Percentiles rank a stretch among this genome's conserved stretches.
Conservation (phyloP, 108 stramenopile species). For the Cyclotella choctawhatcheeana region DNA sequence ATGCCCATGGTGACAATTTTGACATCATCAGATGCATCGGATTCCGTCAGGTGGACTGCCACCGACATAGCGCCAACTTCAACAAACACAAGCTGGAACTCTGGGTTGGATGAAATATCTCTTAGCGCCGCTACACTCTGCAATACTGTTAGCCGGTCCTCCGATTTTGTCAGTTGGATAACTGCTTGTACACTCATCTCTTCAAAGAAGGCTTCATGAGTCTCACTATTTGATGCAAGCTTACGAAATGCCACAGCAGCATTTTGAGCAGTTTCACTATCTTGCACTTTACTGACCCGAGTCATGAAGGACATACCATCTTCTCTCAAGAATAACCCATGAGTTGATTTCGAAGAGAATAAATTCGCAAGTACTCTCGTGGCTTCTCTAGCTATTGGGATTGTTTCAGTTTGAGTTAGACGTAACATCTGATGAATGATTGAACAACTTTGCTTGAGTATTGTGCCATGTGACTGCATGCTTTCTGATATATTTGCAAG, state of each 20-base stretch:
- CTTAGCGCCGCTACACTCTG: slow-evolving; percentile 80
- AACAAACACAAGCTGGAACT: slow-evolving; percentile 68
- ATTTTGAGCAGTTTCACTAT: slow-evolving; percentile 75
- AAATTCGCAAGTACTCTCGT: slow-evolving; percentile 66
- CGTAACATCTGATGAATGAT: slow-evolving; percentile 60
- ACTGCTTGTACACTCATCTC: slow-evolving; percentile 65
- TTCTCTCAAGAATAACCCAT: slow-evolving; percentile 56
- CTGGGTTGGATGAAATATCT: slow-evolving; percentile 73
- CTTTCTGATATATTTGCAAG: slow-evolving; percentile 80
- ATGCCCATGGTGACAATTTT: slow-evolving; percentile 64
- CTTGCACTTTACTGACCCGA: slow-evolving; percentile 52
- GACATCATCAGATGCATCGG: slow-evolving; percentile 55
- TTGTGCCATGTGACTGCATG: slow-evolving; percentile 43
- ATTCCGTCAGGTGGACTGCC: slow-evolving; percentile 53
- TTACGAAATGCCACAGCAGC: slow-evolving; percentile 74
- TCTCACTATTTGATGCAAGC: slow-evolving; percentile 54
- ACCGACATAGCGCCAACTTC: slow-evolving; percentile 61
- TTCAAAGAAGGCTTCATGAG: slow-evolving; percentile 66
- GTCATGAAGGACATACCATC: slow-evolving; percentile 64
- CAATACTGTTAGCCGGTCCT: slow-evolving; percentile 49
- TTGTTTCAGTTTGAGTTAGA: slow-evolving; percentile 57
- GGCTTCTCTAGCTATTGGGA: slow-evolving; percentile 71
- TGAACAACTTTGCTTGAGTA: slow-evolving; percentile 50
- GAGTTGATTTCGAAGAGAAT: slow-evolving; percentile 44
- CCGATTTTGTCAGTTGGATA: slow-evolving; percentile 45